Conservation (phyloP, 148 eudicot genomes). For the Vaccinium macrocarpon region DNA sequence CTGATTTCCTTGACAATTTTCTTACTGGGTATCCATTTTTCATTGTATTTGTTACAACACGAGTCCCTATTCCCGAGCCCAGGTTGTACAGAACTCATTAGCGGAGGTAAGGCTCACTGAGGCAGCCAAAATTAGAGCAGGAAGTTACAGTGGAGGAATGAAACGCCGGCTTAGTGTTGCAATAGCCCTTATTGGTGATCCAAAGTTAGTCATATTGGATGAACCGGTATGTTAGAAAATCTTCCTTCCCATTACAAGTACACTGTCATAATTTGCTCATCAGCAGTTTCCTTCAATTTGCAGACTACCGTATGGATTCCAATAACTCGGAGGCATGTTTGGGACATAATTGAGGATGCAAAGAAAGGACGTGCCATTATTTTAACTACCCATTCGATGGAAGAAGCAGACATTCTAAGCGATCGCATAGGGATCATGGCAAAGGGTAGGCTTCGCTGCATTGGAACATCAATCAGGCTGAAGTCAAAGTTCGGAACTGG, state of each 20-base stretch:
- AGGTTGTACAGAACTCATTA: conserved; percentile 61
- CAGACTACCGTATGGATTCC: conserved; percentile 99
- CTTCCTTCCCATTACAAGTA: background rate
- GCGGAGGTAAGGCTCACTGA: conserved; percentile 65
- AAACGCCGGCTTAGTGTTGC: conserved; percentile 95
- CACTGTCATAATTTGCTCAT: background rate
- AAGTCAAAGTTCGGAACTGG: conserved; percentile 90
- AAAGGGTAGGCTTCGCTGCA: conserved; percentile 90
- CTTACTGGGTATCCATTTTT: background rate
- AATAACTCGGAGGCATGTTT: conserved; percentile 81
- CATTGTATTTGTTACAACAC: background rate
- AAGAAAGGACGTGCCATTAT: conserved; percentile 77
- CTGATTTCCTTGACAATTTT: conserved; percentile 5
- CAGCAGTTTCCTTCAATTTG: conserved; percentile 1
- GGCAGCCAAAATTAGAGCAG: conserved; percentile 63
- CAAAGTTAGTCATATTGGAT: conserved; percentile 79
- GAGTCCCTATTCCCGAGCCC: conserved; percentile 14
- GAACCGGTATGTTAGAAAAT: conserved; percentile 59
- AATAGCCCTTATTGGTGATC: conserved; percentile 82
- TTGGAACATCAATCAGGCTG: conserved; percentile 81
- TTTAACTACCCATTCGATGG: conserved; percentile 97
- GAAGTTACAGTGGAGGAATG: conserved; percentile 96
- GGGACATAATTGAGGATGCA: conserved; percentile 92
- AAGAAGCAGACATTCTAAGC: conserved; percentile 85
- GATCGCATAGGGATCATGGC: conserved; percentile 96